Base-by-base conservation (phyloP, 225 moss, liverwort and hornwort species). In the Polytrichum commune region DNA sequence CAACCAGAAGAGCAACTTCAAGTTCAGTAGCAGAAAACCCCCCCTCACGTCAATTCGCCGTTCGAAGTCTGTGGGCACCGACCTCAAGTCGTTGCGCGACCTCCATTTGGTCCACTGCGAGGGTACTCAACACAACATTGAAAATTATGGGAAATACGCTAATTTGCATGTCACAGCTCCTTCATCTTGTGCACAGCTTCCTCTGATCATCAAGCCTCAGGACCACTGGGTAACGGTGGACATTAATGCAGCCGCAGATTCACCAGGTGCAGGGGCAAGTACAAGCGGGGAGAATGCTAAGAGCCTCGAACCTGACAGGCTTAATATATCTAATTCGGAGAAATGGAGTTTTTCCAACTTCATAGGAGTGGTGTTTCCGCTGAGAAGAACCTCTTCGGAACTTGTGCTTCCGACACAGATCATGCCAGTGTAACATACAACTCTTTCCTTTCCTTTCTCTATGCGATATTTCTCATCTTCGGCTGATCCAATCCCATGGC, bases 161-260 rank as follows among this genome's bases (percentile, higher is more conserved):
- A 8, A 46, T 46, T 46, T 46, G 46, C 46, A 13, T 46, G 46
- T 16, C 46, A 46, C 46, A 16, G 46, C 46, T 16, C 16, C 46
- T 16, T 4, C 46, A 46, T 4, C 46, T 46, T 46, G 68, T 5
- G 61, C 63, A 20, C 13, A 22, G 54, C 64, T 78, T 5, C 53
- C 66, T 35, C 53, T 28, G 6, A 46, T 46, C 16, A 46, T 46
- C 46, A 25, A 28, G 5, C 55, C 62, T 5, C 6, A 68, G 24
- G 86, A 85, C 9, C 75, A 85, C 5, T 92, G 91, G 93, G 73
- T 74, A 7, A 68, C 75, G 27, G 56, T 75, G 20, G 92, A 91
- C 54, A 63, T 90, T 75, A 69, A 63, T 20, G 72, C 66, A 55
- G 71, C 35, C 53, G 6, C 19, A 30, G 2, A 25, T 19, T 68